A percentile compares a stretch with the other conserved stretches of the same genome.
Conservation (phyloP, 768 basidiomycete species). For the Nidula microcarpa region DNA sequence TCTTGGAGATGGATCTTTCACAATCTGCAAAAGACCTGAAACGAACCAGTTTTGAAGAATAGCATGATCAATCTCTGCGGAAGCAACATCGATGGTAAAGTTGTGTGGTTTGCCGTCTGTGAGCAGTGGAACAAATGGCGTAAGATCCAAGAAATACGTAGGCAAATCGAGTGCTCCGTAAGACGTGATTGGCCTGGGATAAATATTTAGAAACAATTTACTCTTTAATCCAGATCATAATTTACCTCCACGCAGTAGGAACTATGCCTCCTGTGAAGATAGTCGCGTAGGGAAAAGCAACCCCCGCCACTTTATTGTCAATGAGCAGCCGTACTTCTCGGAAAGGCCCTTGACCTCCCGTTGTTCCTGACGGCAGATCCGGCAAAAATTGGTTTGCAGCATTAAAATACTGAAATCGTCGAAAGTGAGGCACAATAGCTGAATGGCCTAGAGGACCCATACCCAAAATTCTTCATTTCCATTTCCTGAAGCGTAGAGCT, state of each 20-base stretch:
- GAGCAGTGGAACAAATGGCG: conserved; percentile 71
- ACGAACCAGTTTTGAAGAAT: conserved; percentile 79
- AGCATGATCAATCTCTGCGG: conserved; percentile 61
- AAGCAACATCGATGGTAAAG: conserved; percentile 70
- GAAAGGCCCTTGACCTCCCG: conserved; percentile 44
- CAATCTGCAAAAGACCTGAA: conserved; percentile 66
- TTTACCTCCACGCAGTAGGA: conserved; percentile 66
- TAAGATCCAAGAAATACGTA: conserved; percentile 74
- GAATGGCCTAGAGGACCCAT: neutral
- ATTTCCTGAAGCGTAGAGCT: conserved; percentile 65
- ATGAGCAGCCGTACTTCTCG: conserved; percentile 45
- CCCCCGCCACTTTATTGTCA: conserved; percentile 43
- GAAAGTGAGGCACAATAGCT: neutral
- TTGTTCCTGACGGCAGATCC: conserved; percentile 44
- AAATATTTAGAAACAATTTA: neutral
- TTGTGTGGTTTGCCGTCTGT: conserved; percentile 67
- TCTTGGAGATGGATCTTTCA: conserved; percentile 56
- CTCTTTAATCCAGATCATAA: no score
- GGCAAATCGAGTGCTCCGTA: conserved; percentile 78
- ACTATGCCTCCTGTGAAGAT: conserved; percentile 77
- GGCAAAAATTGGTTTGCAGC: conserved; percentile 55
- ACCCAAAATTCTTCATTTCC: conserved; percentile 78
- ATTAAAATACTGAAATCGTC: conserved; percentile 57
- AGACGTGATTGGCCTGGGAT: conserved; percentile 61
- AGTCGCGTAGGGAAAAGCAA: conserved; percentile 49